phyloP scores from a whole-genome alignment of 2,329 filamentous ascomycete genomes.

The Colletotrichum tabaci region DNA sequence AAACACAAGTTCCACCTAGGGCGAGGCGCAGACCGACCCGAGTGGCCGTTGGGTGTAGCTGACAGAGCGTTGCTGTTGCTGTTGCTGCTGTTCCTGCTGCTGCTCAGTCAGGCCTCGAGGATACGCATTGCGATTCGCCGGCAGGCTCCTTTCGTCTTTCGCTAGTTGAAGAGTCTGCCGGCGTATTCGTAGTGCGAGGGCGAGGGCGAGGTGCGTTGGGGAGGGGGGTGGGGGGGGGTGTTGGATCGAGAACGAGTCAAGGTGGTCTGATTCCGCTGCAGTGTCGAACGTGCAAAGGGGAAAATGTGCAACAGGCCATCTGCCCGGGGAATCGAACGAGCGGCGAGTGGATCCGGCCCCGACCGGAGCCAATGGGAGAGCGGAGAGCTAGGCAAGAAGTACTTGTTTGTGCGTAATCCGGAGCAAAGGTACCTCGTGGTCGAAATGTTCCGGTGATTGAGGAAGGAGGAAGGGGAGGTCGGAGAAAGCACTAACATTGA shows the following conservation, averaged over 20 bases:
- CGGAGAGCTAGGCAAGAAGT: not conserved
- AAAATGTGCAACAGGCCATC: conserved; percentile 27
- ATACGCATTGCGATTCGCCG: too few relatives aligned
- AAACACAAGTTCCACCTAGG: not conserved
- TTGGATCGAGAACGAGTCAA: conserved; percentile 23
- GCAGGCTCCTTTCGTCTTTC: too few relatives aligned
- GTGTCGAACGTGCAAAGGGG: conserved; percentile 32
- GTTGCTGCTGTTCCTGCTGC: too few relatives aligned
- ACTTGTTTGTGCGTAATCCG: not conserved
- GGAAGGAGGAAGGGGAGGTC: not conserved
- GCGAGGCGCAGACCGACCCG: too few relatives aligned
- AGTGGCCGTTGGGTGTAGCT: too few relatives aligned
- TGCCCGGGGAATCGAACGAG: conserved; percentile 36
- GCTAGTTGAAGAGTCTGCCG: not conserved
- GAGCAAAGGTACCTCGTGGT: not conserved
- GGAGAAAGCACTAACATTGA: too few relatives aligned
- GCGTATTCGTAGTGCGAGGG: not conserved
- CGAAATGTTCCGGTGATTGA: not conserved
- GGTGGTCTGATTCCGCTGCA: conserved; percentile 38
- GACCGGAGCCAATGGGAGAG: conserved; percentile 12
- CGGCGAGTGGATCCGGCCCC: not conserved
- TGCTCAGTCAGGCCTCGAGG: too few relatives aligned
- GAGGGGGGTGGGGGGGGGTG: conserved; percentile 6
- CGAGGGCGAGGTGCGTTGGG: not conserved
- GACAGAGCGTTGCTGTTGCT: too few relatives aligned